These are phyloP conservation scores for Hypericum perforatum DNA, from an alignment of 345 rosid genomes.

Conservation along the genomic window DNA sequence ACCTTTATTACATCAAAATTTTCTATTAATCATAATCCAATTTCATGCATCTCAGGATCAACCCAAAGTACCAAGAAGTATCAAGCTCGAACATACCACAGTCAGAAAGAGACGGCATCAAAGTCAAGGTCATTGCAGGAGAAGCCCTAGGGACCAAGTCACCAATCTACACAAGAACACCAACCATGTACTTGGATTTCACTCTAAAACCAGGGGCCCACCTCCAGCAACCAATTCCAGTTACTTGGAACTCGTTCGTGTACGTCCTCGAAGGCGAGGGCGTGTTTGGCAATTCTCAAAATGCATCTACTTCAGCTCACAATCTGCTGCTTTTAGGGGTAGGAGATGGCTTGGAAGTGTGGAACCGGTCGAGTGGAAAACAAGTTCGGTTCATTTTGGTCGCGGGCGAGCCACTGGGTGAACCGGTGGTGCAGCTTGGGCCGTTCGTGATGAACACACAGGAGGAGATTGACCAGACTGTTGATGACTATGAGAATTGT, in stretches of 20 bases:
- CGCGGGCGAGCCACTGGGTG: conserved; percentile 70
- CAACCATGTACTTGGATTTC: conserved; percentile 90
- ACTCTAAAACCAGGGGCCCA: conserved; percentile 53
- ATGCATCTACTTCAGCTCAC: conserved; percentile 35
- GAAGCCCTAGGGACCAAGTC: conserved; percentile 69
- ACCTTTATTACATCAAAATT: neutral
- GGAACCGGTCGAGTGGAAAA: conserved; percentile 49
- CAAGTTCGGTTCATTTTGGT: conserved; percentile 59
- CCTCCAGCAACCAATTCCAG: conserved; percentile 52
- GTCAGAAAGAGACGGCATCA: conserved; percentile 48
- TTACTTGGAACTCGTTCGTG: conserved; percentile 61
- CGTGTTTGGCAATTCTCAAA: conserved; percentile 34
- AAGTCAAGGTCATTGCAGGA: conserved; percentile 76
- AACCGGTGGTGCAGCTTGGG: conserved; percentile 64
- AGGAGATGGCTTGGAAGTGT: conserved; percentile 59
- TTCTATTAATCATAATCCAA: neutral
- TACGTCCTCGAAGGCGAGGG: conserved; percentile 77
- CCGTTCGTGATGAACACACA: conserved; percentile 91
- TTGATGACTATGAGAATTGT: conserved; percentile 62
- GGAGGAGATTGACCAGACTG: conserved; percentile 59
- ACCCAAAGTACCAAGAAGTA: conserved; percentile 78
- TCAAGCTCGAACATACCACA: conserved; percentile 52
- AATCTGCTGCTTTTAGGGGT: conserved; percentile 44
- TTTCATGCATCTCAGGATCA: conserved; percentile 37
- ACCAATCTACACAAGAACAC: conserved; percentile 69